Percentiles rank a stretch among this genome's conserved stretches.
Evolutionary conservation across 1,139 yeast species (phyloP).

Genomic region (Kazachstania sp.): DNA sequence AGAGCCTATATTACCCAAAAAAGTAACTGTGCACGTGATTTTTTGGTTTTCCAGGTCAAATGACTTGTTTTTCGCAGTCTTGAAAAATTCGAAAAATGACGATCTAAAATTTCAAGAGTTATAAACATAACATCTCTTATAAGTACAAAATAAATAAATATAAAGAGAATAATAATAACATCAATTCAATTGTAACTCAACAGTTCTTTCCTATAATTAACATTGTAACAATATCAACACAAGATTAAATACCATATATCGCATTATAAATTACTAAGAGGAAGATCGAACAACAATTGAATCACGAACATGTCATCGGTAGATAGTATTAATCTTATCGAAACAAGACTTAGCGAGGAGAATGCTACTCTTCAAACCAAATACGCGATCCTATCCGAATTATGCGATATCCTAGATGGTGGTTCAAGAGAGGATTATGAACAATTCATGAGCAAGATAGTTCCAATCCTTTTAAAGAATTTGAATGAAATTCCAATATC

Average conservation of each 20-base stretch:
- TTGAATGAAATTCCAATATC: constrained; percentile 68
- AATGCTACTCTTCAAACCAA: constrained; percentile 15
- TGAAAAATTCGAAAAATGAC: not conserved
- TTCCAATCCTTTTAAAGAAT: constrained; percentile 54
- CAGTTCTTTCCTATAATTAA: not conserved
- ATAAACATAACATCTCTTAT: not conserved
- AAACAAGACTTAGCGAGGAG: constrained; percentile 26
- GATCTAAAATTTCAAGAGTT: not conserved
- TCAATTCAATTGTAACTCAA: too few relatives aligned
- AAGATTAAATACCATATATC: too few relatives aligned
- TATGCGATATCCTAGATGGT: constrained; percentile 80
- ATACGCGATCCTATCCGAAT: constrained; percentile 48
- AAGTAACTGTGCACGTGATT: not conserved
- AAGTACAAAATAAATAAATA: not conserved
- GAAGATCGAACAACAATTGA: not conserved
- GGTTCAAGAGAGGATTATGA: constrained; percentile 70
- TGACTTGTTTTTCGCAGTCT: not conserved
- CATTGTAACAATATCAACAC: not conserved
- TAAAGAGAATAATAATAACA: not conserved
- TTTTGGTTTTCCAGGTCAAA: not conserved
- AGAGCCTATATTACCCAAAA: not conserved
- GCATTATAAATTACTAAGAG: too few relatives aligned
- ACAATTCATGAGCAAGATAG: constrained; percentile 49
- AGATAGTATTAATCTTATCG: constrained; percentile 34
- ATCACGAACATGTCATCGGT: constrained; percentile 37